Evolutionary conservation across 495 filamentous ascomycete genomes (phyloP), one percentile per base, ranked within the genome.

Genomic region (Neurospora hispaniola): DNA sequence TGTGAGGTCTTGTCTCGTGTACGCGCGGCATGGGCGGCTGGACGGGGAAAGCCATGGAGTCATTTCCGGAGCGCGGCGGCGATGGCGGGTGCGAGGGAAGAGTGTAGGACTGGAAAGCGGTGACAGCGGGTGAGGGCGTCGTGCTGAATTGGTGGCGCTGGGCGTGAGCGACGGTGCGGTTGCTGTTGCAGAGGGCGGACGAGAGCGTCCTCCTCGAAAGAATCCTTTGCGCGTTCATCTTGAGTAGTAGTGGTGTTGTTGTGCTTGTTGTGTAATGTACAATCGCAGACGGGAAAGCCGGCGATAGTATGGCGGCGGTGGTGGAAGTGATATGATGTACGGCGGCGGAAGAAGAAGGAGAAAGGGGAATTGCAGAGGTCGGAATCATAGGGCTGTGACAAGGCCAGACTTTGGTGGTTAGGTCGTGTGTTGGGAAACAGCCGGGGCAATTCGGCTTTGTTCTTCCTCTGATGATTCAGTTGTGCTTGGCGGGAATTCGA

Each of bases 21-120:
- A 89, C 78, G 71, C 85, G 76, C 68, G 89, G 86, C 23, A 69
- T 69, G 2, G 46, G 11, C 69, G 78, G 74, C 48, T 79, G 74
- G 73, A 84, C 80, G 23, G 82, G 77, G 42, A 86, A 86, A 14
- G 90, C 86, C 76, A 94, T 92, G 39, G 92, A 93, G 73, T 94
- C 90, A 54, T 89, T 87, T 42, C 85, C 82, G 23, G 88, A 86
- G 72, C 91, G 90, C 54, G 92, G 91, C 70, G 89, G 86, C 20
- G 88, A 83, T 43, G 91, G 89, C 70, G 87, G 76, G 38, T 74
- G 86, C 7, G 87, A 83, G 5, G 89, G 84, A 20, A 97, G 84
- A 11, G 88, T 84, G 76, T 93, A 91, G 35, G 94, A 91, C 73
- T 90, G 92, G 81, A 94, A 94, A 74, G 91, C 88, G 42, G 92